Base-by-base conservation (phyloP, 2,329 filamentous ascomycete genomes). In the Aspergillus felis region DNA sequence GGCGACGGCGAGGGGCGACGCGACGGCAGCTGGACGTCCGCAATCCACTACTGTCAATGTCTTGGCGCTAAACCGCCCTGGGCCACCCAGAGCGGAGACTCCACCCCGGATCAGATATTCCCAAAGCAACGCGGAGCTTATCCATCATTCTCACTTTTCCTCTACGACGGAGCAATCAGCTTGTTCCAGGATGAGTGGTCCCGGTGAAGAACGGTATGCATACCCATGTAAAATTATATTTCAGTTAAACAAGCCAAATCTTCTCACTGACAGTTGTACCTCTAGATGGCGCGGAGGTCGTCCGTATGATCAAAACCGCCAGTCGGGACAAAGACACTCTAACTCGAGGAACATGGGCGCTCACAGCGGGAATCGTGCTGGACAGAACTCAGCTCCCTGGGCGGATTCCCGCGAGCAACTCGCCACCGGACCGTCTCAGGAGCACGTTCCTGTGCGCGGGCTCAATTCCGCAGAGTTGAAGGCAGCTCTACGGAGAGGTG, bases 401-500 rank as follows among this genome's bases (percentile, higher is more conserved):
- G 60, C 63, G 29, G 64, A 64, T 52, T 61, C 66, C 38, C 61
- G 61, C 28, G 68, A 67, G 46, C 61, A 67, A 55, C 50, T 51
- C 35, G 38, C 57, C 25, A 54, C 60, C 22, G 61, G 60, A 20
- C 62, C 57, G 51, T 50, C 64, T 32, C 68, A 73, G 58, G 75
- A 78, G 20, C 76, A 79, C 66, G 65, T 73, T 38, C 70, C 77
- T n/a, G 73, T 78, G 25, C 67, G 68, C 24, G 73, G 70, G 5
- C 80, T 79, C 68, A 79, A 80, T 63, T 68, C 73, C 17, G 63
- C 66, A 7, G 78, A 79, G 59, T 67, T 72, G 29, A 77, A 77
- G 61, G 70, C 67, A 46, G 66, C 71, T 57, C 67, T 80, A 35
- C 77, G 68, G 61, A 73, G 68, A 68, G 72, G 78, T 75, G 71